Percentiles rank a stretch among this genome's conserved stretches.
Conservation (phyloP, 257 asterid genomes). For the Solanum acaule region DNA sequence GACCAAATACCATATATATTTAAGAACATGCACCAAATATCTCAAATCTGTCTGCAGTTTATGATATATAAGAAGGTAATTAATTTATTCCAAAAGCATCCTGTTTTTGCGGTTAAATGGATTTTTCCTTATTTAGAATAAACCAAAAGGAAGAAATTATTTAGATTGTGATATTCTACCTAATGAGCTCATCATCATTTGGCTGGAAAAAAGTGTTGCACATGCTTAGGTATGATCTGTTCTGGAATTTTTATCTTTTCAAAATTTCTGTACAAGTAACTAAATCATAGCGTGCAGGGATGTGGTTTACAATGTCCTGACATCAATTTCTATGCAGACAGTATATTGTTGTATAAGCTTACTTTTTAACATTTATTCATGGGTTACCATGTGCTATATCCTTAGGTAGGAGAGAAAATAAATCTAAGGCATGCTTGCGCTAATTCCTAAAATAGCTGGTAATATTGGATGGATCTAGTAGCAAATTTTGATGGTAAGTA, state of each 20-base stretch:
- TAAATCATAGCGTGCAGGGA: not conserved
- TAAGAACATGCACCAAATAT: not conserved
- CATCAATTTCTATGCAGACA: not conserved
- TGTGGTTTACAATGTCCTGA: not conserved
- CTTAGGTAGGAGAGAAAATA: not conserved
- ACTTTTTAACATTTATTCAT: not conserved
- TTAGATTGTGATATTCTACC: not conserved
- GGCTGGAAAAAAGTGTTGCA: not conserved
- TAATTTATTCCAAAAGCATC: not conserved
- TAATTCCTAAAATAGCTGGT: not conserved
- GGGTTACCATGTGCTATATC: not conserved
- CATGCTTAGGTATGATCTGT: not conserved
- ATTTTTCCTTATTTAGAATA: not conserved
- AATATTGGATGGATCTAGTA: not conserved
- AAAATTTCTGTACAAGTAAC: not conserved
- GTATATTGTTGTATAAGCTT: not conserved
- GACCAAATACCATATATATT: not conserved
- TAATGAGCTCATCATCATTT: not conserved
- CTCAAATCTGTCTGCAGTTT: not conserved
- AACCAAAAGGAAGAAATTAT: not conserved
- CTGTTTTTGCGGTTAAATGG: not conserved
- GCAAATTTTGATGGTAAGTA: not conserved
- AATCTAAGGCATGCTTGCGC: not conserved
- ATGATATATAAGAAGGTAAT: not conserved
- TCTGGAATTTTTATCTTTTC: not conserved